phyloP scores from a whole-genome alignment of 768 basidiomycete species.

The Lactarius sanguifluus region DNA sequence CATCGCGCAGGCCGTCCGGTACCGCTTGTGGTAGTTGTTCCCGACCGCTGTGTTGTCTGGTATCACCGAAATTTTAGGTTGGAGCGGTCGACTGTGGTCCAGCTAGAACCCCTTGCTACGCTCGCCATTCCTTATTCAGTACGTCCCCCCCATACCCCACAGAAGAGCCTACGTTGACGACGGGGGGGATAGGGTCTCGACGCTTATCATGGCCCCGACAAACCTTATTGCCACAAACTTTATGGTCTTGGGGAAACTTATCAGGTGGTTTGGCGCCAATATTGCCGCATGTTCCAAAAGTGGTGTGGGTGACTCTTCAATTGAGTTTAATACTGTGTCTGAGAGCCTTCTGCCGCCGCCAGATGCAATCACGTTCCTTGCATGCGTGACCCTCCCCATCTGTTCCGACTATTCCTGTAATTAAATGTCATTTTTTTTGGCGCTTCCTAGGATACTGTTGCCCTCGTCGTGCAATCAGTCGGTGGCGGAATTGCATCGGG shows the following conservation, averaged over 20 bases:
- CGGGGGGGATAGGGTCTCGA: constrained; percentile 32
- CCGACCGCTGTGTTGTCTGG: constrained; percentile 37
- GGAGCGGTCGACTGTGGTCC: constrained; percentile 41
- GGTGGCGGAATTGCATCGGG: constrained; percentile 34
- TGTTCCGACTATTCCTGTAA: not conserved
- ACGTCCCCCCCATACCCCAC: constrained; percentile 9
- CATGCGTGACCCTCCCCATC: constrained; percentile 5
- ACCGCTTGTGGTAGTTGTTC: constrained; percentile 40
- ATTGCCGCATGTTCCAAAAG: constrained; percentile 28
- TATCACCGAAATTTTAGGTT: constrained; percentile 41
- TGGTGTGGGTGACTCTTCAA: constrained; percentile 24
- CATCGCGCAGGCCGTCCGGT: constrained; percentile 33
- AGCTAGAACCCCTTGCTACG: constrained; percentile 30
- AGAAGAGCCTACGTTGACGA: not conserved
- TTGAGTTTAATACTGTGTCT: not conserved
- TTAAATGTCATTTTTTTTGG: not conserved
- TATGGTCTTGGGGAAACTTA: constrained; percentile 29
- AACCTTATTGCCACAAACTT: constrained; percentile 29
- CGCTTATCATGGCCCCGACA: constrained; percentile 36
- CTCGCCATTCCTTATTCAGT: constrained; percentile 46
- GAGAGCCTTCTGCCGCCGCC: not conserved
- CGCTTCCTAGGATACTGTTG: constrained; percentile 17
- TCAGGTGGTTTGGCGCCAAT: constrained; percentile 29
- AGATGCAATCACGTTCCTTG: constrained; percentile 16
- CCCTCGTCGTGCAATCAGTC: constrained; percentile 35